A percentile compares a stretch with the other conserved stretches of the same genome.
phyloP scores from a whole-genome alignment of 2,329 filamentous ascomycete genomes.

The Penicillium rolfsii region DNA sequence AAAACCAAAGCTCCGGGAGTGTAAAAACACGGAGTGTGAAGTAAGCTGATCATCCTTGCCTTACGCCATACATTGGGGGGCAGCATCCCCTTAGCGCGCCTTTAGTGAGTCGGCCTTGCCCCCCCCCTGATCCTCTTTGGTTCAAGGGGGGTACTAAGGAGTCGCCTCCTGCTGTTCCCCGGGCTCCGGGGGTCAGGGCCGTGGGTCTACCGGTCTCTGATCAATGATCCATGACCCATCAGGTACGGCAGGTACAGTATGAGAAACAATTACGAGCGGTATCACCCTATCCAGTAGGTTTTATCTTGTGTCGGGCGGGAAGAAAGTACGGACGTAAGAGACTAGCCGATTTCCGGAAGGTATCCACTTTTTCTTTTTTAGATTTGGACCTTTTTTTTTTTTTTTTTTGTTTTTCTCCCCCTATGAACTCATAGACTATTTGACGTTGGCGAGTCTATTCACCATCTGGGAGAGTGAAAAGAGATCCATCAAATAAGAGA shows the following conservation, averaged over 20 bases:
- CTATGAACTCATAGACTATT: neutral
- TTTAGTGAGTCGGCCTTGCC: constrained; percentile 8
- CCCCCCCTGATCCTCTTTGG: neutral
- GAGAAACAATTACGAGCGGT: neutral
- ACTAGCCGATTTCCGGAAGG: constrained; percentile 19
- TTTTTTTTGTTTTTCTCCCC: neutral
- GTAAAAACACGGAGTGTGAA: constrained; percentile 18
- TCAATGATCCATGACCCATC: constrained; percentile 7
- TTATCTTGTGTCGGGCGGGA: neutral
- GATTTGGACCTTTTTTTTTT: neutral
- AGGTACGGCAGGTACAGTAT: constrained; percentile 8
- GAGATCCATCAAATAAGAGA: constrained; percentile 25
- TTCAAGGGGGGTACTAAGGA: constrained; percentile 24
- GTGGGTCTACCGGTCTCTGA: constrained; percentile 27
- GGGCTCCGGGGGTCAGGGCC: constrained; percentile 39
- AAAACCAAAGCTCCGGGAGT: constrained; percentile 37
- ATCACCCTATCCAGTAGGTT: neutral
- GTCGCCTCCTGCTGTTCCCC: constrained; percentile 38
- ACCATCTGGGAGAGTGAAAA: constrained; percentile 21
- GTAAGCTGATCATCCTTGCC: constrained; percentile 38
- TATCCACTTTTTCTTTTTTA: constrained; percentile 11
- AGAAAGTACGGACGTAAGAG: constrained; percentile 4
- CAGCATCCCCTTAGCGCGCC: constrained; percentile 33
- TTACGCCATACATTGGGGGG: constrained; percentile 28
- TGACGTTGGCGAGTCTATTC: neutral